Base-by-base conservation (phyloP, 1,284 basidiomycete genomes). In the Leccinum angustisporum region DNA sequence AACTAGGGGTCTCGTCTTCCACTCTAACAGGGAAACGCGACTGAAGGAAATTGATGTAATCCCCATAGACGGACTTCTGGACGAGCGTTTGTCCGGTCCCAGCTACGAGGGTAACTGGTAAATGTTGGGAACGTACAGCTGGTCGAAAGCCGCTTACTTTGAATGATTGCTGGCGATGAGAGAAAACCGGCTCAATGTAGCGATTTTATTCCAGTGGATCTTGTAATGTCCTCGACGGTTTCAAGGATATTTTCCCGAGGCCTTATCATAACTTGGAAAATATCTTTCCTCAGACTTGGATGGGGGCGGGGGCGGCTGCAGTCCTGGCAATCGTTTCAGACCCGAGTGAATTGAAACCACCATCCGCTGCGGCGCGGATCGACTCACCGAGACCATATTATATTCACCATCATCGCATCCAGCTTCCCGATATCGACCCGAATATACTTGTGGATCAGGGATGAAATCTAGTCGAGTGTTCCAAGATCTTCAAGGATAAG, bases 91-190 rank as follows among this genome's bases (percentile, higher is more conserved):
- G 83, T 9, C 94, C 94, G 18, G 86, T 86, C 11, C 86, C 90
- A 7, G 88, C 86, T 2, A 92, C 80, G 18, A 95, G 80, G 2
- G 87, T 87, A 60, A 93, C 85, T 95, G 91, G 54, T 89, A 80
- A 43, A 92, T 81, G 72, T 97, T 94, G 0, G 94, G 91, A 5
- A 95, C 82, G 72, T 89, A 94, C 30, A 95, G 79, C 68, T 93
- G 90, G 57, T 86, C 86, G 65, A 89, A 86, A 18, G 83, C 79
- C 3, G 84, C 78, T 34, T 87, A 82, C 52, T 82, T 83, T 0
- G 85, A 83, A 56, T 88, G 85, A 68, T 92, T 88, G 52, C 88
- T 85, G 18, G 92, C 85, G 7, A 89, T 82, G 16, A 92, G 81
- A 53, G 85, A 81, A 38, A 95, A 83, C 14, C 92, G 86, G 38